Base-by-base conservation (phyloP, 768 basidiomycete genomes). In the Panellus pusillus region DNA sequence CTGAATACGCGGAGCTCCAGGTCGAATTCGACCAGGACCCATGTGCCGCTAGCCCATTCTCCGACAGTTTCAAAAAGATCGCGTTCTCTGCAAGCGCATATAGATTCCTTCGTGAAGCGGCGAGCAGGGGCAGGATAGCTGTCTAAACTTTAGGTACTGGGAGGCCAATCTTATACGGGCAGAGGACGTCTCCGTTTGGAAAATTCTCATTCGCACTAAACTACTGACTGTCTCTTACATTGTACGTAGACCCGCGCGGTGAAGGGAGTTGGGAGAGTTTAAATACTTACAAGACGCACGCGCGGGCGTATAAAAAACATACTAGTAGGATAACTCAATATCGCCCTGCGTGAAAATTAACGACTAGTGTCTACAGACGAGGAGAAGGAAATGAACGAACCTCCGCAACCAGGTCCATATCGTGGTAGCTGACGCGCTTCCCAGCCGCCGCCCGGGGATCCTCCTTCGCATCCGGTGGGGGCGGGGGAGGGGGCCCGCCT, bases 401-500 rank as follows among this genome's bases (percentile, higher is more conserved):
- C 78, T 90, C 90, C 27, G 92, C 90, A 61, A 93, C 91, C 68
- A 89, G 75, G 74, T 98, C 95, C 86, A 97, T 91, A 71, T 98
- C 95, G 67, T 93, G 87, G 66, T 98, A 98, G 72, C 91, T 93
- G 50, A 98, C 84, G 70, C 91, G 83, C 71, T 86, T 89, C 41
- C 91, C 91, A 31, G 86, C 89, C 29, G 89, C 87, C 27, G 95
- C 91, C 37, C 95, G 79, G 39, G 95, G 95, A 68, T 98, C 95
- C 69, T 93, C 91, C 71, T 91, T 92, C 28, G 86, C 90, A 70
- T 93, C 89, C 50, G 90, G 85, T 12, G 92, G 91, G 14, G 91
- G 90, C 4, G 90, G 87, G 0, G 89, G 89, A 6, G 82, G 83
- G 0, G 82, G 81, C 1, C 82, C 73, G 37, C 72, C 70, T 40